Evolutionary conservation across 1,284 basidiomycete genomes (phyloP).

Genomic region (Vanrija humicola): DNA sequence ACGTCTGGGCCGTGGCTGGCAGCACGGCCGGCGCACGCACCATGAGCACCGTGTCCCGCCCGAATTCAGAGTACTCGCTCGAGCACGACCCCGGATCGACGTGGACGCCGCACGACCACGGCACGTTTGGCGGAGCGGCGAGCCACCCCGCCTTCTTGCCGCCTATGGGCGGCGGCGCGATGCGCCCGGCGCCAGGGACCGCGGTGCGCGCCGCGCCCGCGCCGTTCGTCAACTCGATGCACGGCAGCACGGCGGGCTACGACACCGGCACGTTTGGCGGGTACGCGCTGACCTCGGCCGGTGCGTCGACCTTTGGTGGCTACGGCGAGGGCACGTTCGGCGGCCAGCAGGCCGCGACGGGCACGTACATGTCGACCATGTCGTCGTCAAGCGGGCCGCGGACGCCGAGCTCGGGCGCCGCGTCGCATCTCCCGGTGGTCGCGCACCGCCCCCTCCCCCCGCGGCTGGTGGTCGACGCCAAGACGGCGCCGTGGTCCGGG

Average conservation of each 20-base stretch:
- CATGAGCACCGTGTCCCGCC: slow-evolving; percentile 19
- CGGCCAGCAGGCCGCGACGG: not conserved
- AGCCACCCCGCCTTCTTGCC: too few relatives aligned
- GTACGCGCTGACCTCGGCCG: too few relatives aligned
- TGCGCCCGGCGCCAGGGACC: too few relatives aligned
- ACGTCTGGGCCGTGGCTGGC: slow-evolving; percentile 29
- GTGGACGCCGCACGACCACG: not conserved
- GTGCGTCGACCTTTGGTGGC: not conserved
- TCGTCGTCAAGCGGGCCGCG: not conserved
- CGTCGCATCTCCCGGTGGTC: not conserved
- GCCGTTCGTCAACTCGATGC: too few relatives aligned
- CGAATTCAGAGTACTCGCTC: slow-evolving; percentile 20
- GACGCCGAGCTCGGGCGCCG: not conserved
- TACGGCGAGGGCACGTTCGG: not conserved
- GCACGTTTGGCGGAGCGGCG: not conserved
- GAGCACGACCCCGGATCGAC: slow-evolving; percentile 16
- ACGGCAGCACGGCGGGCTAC: too few relatives aligned
- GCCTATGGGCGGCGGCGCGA: too few relatives aligned
- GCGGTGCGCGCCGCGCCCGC: too few relatives aligned
- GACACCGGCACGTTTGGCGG: too few relatives aligned
- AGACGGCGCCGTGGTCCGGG: not conserved
- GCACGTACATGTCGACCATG: not conserved
- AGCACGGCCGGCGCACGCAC: slow-evolving; percentile 29
- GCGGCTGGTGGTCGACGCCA: slow-evolving; percentile 16
- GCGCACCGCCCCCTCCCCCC: not conserved